phyloP scores from a whole-genome alignment of 441 rosid genomes.

The Macaranga tanarius region DNA sequence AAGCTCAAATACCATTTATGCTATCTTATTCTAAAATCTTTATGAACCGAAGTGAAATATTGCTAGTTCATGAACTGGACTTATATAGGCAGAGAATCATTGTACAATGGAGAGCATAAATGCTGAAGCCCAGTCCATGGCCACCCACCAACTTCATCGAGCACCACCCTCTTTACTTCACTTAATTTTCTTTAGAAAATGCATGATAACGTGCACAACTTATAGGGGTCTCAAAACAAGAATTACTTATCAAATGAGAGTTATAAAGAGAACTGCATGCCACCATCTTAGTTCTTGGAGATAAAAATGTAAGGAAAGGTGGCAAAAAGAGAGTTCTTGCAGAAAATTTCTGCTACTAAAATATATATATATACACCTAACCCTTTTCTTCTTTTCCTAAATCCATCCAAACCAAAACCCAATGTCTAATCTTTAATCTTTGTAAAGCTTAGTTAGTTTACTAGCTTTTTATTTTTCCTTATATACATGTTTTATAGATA shows the following conservation, averaged over 20 bases:
- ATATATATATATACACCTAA: conserved; percentile 31
- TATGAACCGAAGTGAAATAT: too few species aligned
- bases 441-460: conserved; percentile 47
- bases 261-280: conserved; percentile 31
- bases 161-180: conserved; percentile 14
- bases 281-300: conserved; percentile 40
- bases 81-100: too few species aligned
- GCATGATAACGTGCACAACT: not conserved
- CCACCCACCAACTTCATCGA: not conserved
- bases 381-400: conserved; percentile 53
- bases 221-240: conserved; percentile 5
- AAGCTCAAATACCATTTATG: too few species aligned
- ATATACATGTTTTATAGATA: conserved; percentile 29
- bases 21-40: too few species aligned
- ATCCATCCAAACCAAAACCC: conserved; percentile 32
- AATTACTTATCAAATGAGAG: conserved; percentile 27
- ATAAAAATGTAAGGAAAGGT: conserved; percentile 21
- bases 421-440: conserved; percentile 24
- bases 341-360: not conserved
- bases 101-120: too few species aligned
- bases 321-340: conserved; percentile 42
- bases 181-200: conserved; percentile 7
- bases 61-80: too few species aligned
- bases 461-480: conserved; percentile 31
- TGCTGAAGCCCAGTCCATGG: not conserved